A percentile compares a stretch with the other conserved stretches of the same genome.
Conservation (phyloP, 164 flowering plant species). For the Magnolia kwangsiensis region DNA sequence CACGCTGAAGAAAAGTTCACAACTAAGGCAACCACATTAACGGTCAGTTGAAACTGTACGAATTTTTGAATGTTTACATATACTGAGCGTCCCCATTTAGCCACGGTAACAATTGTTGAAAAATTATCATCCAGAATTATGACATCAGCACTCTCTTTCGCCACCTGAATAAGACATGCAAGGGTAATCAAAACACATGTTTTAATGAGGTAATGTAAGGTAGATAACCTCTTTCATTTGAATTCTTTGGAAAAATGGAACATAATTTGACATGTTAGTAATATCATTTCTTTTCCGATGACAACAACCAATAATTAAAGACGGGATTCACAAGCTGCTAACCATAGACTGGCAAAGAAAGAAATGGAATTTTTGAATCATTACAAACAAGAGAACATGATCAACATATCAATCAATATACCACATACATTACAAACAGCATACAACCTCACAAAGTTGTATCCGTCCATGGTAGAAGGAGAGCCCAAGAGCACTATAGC, state of each 20-base stretch:
- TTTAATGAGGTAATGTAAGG: background rate
- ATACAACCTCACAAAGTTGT: too few relatives aligned
- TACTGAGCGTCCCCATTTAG: conserved; percentile 92
- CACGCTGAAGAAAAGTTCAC: conserved; percentile 91
- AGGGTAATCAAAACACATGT: background rate
- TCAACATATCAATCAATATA: too few relatives aligned
- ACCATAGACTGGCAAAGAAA: too few relatives aligned
- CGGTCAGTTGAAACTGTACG: conserved; percentile 88
- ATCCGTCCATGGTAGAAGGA: too few relatives aligned
- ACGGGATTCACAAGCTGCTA: too few relatives aligned
- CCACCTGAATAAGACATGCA: conserved; percentile 49
- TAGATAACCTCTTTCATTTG: background rate
- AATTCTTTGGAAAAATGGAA: background rate
- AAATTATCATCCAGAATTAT: conserved; percentile 87
- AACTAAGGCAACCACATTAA: conserved; percentile 74
- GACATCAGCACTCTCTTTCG: conserved; percentile 95
- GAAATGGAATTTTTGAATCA: too few relatives aligned
- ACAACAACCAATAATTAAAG: too few relatives aligned
- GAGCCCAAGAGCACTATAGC: too few relatives aligned
- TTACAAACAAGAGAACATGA: too few relatives aligned
- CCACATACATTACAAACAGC: too few relatives aligned
- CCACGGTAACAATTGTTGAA: conserved; percentile 79
- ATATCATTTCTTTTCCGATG: too few relatives aligned
- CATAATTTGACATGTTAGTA: too few relatives aligned
- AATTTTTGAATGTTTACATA: conserved; percentile 85